A percentile compares a stretch with the other conserved stretches of the same genome.
Conservation (phyloP, 805 yeast species). For the Kazachstania martiniae region DNA sequence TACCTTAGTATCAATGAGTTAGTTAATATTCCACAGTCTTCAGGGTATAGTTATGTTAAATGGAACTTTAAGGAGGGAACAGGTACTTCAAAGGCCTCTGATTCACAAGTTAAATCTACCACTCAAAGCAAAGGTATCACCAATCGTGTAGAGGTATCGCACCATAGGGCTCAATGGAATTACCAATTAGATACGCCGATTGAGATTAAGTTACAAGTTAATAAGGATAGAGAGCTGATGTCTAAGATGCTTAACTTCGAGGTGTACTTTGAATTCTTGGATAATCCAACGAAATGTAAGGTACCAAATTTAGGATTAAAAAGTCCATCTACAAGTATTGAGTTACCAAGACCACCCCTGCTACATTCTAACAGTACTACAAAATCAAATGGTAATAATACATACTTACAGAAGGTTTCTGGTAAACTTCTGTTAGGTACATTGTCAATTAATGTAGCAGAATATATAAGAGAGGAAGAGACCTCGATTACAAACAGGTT, state of each 20-base stretch:
- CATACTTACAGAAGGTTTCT: slow-evolving; percentile 20
- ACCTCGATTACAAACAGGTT: slow-evolving; percentile 49
- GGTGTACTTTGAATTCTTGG: slow-evolving; percentile 33
- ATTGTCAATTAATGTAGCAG: slow-evolving; percentile 58
- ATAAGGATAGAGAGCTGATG: slow-evolving; percentile 27
- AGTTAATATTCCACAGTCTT: slow-evolving; percentile 73
- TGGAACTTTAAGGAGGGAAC: slow-evolving; percentile 46
- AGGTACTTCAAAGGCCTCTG: slow-evolving; percentile 13
- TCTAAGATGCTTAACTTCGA: slow-evolving; percentile 32
- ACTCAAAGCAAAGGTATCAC: slow-evolving; percentile 32
- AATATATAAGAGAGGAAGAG: slow-evolving; percentile 44
- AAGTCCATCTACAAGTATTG: slow-evolving; percentile 1
- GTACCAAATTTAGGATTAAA: neutral
- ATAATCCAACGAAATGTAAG: neutral
- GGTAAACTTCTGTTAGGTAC: slow-evolving; percentile 48
- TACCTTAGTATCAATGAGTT: slow-evolving; percentile 53
- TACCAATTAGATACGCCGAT: slow-evolving; percentile 28
- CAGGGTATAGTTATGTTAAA: slow-evolving; percentile 57
- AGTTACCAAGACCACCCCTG: neutral
- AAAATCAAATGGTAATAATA: slow-evolving; percentile 3
- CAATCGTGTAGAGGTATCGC: slow-evolving; percentile 32
- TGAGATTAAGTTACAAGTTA: slow-evolving; percentile 33
- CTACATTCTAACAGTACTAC: neutral
- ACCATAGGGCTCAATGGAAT: slow-evolving; percentile 44
- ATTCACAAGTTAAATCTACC: slow-evolving; percentile 1